These are phyloP conservation scores for Arabidopsis suecica DNA, from an alignment of 345 rosid genomes.

Conservation along the genomic window DNA sequence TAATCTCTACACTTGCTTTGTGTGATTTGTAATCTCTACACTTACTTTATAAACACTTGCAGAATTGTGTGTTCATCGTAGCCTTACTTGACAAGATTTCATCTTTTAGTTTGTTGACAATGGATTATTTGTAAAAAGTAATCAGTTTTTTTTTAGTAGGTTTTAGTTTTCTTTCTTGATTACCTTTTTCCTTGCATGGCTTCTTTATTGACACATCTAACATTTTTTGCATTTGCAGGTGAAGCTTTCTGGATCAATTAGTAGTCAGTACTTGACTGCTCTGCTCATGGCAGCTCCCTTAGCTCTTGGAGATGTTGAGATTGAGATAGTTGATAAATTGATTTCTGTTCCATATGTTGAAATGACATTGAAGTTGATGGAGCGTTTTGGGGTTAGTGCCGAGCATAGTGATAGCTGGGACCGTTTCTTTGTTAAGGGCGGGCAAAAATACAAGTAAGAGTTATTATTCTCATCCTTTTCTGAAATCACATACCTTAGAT, in stretches of 20 bases:
- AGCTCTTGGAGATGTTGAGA: conserved; percentile 90
- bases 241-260: conserved; percentile 90
- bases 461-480: conserved; percentile 26
- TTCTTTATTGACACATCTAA: conserved; percentile 25
- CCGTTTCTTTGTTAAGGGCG: conserved; percentile 75
- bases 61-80: conserved; percentile 10
- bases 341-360: conserved; percentile 96
- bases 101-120: neutral
- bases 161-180: neutral
- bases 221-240: conserved; percentile 60
- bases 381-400: conserved; percentile 77
- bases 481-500: neutral
- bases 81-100: neutral
- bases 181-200: neutral
- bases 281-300: conserved; percentile 96
- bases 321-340: conserved; percentile 84
- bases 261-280: conserved; percentile 98
- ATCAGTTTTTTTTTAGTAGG: neutral
- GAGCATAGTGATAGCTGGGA: conserved; percentile 89
- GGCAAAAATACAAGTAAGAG: conserved; percentile 87
- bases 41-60: conserved; percentile 1
- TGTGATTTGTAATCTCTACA: neutral
- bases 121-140: neutral
- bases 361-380: conserved; percentile 97
- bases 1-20: neutral